A percentile compares a stretch with the other conserved stretches of the same genome.
Conservation (phyloP, 192 early-diverging fungal genomes). For the Helicostylum pulchrum region DNA sequence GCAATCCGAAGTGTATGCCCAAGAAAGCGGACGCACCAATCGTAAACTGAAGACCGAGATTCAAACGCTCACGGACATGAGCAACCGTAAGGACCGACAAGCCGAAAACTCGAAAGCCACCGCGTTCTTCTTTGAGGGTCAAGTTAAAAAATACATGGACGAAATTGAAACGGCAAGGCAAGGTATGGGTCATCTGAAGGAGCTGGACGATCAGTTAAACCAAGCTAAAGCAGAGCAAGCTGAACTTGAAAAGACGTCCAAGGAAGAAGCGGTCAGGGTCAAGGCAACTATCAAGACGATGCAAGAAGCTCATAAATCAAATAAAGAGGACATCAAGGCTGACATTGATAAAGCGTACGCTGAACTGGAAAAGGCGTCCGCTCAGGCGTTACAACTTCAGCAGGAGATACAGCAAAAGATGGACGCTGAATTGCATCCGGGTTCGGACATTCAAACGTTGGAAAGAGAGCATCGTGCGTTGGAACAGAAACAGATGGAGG, state of each 20-base stretch:
- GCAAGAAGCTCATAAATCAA: constrained; percentile 25
- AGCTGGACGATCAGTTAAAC: constrained; percentile 34
- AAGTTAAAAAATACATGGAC: constrained; percentile 40
- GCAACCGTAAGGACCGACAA: constrained; percentile 39
- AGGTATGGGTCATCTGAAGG: constrained; percentile 35
- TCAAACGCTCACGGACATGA: constrained; percentile 40
- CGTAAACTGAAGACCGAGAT: constrained; percentile 37
- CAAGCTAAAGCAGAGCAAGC: constrained; percentile 29
- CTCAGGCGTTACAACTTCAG: constrained; percentile 19
- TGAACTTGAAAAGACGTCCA: constrained; percentile 16
- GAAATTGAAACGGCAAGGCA: constrained; percentile 39
- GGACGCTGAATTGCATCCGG: not conserved
- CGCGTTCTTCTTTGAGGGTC: constrained; percentile 42
- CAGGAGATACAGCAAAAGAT: constrained; percentile 21
- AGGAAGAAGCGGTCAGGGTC: constrained; percentile 28
- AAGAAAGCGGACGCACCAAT: constrained; percentile 35
- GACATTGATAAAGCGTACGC: constrained; percentile 24
- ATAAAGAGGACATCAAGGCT: constrained; percentile 22
- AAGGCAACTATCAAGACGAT: constrained; percentile 13
- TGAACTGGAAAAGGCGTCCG: constrained; percentile 24
- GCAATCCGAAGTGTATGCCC: constrained; percentile 30
- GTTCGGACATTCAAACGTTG: constrained; percentile 10
- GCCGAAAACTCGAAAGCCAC: constrained; percentile 42
- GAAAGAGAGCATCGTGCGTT: constrained; percentile 14
- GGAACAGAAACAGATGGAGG: constrained; percentile 20